phyloP scores from a whole-genome alignment of 441 rosid genomes.

The Gossypium davidsonii region DNA sequence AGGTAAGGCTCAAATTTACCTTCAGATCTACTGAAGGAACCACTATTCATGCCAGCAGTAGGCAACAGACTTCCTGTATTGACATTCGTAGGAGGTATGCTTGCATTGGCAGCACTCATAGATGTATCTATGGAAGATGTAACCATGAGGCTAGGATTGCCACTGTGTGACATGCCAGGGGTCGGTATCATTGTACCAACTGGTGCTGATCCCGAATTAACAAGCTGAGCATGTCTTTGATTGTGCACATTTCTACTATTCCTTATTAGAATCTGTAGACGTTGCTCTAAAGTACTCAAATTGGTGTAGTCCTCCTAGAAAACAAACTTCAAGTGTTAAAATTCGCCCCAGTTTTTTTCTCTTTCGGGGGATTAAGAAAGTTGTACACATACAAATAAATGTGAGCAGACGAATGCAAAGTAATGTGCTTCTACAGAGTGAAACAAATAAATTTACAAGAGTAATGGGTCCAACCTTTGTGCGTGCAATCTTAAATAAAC shows the following conservation, averaged over 20 bases:
- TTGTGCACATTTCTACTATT: conserved; percentile 41
- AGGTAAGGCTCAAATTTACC: conserved; percentile 24
- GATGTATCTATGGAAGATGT: conserved; percentile 64
- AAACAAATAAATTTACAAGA: background rate
- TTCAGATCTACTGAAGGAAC: conserved; percentile 46
- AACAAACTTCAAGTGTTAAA: conserved; percentile 15
- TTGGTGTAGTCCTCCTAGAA: conserved; percentile 81
- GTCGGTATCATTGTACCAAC: conserved; percentile 93
- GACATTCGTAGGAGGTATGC: conserved; percentile 42
- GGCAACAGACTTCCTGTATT: conserved; percentile 52
- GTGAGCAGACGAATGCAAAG: background rate
- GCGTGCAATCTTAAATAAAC: conserved; percentile 67
- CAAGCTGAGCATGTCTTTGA: conserved; percentile 48
- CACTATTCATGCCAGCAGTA: conserved; percentile 49
- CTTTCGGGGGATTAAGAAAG: background rate
- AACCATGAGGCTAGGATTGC: conserved; percentile 54
- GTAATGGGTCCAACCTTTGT: conserved; percentile 47
- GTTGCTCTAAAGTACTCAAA: conserved; percentile 61
- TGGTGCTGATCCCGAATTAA: conserved; percentile 50
- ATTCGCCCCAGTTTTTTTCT: background rate
- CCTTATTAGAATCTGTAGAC: conserved; percentile 51
- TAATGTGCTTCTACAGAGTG: background rate
- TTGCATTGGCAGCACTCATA: conserved; percentile 48
- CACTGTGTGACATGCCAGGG: conserved; percentile 84
- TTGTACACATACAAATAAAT: background rate